Percentiles rank a stretch among this genome's conserved stretches.
Evolutionary conservation across 345 rosid species (phyloP).

Genomic region (Euphorbia lathyris): DNA sequence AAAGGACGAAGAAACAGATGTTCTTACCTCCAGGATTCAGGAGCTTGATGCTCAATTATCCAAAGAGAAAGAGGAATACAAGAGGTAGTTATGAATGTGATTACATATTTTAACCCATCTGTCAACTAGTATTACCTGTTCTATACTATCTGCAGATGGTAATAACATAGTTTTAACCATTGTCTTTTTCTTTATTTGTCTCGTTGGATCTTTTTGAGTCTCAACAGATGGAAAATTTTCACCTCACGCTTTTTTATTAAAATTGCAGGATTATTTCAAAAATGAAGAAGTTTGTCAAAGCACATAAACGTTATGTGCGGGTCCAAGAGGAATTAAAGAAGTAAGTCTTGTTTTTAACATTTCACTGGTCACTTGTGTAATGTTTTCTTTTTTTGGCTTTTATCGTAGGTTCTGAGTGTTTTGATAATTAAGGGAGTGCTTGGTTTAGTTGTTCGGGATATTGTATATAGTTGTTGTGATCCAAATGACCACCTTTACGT

Average conservation of each 20-base stretch:
- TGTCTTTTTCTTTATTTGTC: constrained; percentile 7
- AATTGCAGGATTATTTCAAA: constrained; percentile 63
- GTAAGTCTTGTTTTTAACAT: constrained; percentile 30
- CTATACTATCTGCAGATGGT: constrained; percentile 11
- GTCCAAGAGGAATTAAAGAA: constrained; percentile 77
- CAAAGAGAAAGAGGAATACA: constrained; percentile 70
- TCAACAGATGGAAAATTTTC: not conserved
- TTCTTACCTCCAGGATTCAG: constrained; percentile 60
- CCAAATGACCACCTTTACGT: too few relatives aligned
- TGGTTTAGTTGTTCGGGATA: too few relatives aligned
- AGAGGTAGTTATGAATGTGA: constrained; percentile 44
- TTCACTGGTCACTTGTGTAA: not conserved
- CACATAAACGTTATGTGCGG: constrained; percentile 50
- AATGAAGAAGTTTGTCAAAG: constrained; percentile 72
- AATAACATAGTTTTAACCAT: not conserved
- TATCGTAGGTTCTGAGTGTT: too few relatives aligned
- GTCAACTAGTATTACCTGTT: not conserved
- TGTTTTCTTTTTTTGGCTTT: not conserved
- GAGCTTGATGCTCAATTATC: constrained; percentile 71
- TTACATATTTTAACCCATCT: not conserved
- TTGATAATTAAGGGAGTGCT: not conserved
- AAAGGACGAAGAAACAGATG: constrained; percentile 64
- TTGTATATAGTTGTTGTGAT: too few relatives aligned
- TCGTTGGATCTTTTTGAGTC: not conserved
- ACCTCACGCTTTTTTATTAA: constrained; percentile 18